A percentile compares a stretch with the other conserved stretches of the same genome.
Evolutionary conservation across 2,329 filamentous ascomycete genomes (phyloP).

Genomic region (Pseudogymnoascus verrucosus): DNA sequence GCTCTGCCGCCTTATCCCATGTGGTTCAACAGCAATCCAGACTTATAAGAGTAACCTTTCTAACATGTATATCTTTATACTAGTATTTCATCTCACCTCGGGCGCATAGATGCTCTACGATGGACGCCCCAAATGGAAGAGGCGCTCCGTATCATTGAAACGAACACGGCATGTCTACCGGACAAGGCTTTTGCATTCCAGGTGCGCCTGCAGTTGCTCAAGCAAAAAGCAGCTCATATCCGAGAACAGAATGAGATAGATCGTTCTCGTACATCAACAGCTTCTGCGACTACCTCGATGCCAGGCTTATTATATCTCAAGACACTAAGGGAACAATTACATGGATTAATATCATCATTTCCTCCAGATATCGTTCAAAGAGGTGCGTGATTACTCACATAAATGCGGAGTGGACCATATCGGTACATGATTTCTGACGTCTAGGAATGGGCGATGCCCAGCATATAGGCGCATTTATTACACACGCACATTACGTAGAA

Average conservation of each 20-base stretch:
- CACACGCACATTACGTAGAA: slow-evolving; percentile 13
- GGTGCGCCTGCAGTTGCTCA: slow-evolving; percentile 28
- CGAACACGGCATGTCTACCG: slow-evolving; percentile 37
- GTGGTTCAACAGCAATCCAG: slow-evolving; percentile 15
- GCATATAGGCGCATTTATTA: slow-evolving; percentile 13
- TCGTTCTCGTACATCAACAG: slow-evolving; percentile 12
- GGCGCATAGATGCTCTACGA: slow-evolving; percentile 41
- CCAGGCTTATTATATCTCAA: slow-evolving; percentile 25
- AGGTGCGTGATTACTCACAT: slow-evolving; percentile 15
- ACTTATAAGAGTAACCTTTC: slow-evolving; percentile 13
- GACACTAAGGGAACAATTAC: slow-evolving; percentile 26
- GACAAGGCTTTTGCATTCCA: slow-evolving; percentile 42
- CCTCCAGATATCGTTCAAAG: slow-evolving; percentile 17
- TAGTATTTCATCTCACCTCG: slow-evolving; percentile 34
- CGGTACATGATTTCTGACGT: neutral
- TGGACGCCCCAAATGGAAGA: slow-evolving; percentile 56
- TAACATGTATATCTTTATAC: neutral
- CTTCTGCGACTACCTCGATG: slow-evolving; percentile 11
- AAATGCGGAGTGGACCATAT: neutral
- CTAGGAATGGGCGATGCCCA: slow-evolving; percentile 6
- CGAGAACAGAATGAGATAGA: slow-evolving; percentile 25
- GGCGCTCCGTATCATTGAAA: slow-evolving; percentile 39
- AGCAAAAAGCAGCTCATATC: slow-evolving; percentile 23
- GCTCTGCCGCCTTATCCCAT: slow-evolving; percentile 14
- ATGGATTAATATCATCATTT: slow-evolving; percentile 27